These are phyloP conservation scores for Triticum timopheevii DNA, from an alignment of 176 grass and related monocot species.

Conservation along the genomic window DNA sequence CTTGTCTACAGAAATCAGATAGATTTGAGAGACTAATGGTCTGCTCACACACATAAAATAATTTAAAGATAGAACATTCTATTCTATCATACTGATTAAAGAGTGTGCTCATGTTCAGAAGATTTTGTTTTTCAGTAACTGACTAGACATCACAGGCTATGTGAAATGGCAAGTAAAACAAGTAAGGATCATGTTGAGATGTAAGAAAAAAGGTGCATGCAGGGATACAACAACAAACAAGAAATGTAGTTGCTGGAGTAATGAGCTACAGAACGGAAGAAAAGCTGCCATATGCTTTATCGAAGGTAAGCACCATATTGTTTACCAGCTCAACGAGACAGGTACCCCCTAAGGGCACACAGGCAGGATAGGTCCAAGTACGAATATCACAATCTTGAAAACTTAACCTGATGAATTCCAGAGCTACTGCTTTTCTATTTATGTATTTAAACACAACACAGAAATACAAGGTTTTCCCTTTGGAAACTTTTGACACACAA, in stretches of 20 bases:
- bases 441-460: too few relatives aligned
- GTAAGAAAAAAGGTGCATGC: background rate
- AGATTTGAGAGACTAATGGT: background rate
- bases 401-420: too few relatives aligned
- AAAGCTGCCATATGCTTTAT: constrained; percentile 3
- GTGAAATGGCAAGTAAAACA: background rate
- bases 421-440: too few relatives aligned
- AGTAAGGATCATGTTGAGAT: background rate
- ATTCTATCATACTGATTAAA: background rate
- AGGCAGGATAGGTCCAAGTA: too few relatives aligned
- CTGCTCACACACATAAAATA: background rate
- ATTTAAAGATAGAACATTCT: background rate
- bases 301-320: background rate
- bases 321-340: background rate
- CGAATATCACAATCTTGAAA: too few relatives aligned
- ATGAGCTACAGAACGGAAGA: background rate
- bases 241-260: background rate
- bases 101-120: background rate
- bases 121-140: background rate
- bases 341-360: too few relatives aligned
- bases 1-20: background rate
- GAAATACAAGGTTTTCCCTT: too few relatives aligned
- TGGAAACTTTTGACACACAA: too few relatives aligned
- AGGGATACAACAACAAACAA: background rate
- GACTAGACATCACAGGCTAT: background rate